Base-by-base conservation (phyloP, 768 basidiomycete genomes). In the Suillus variegatus region DNA sequence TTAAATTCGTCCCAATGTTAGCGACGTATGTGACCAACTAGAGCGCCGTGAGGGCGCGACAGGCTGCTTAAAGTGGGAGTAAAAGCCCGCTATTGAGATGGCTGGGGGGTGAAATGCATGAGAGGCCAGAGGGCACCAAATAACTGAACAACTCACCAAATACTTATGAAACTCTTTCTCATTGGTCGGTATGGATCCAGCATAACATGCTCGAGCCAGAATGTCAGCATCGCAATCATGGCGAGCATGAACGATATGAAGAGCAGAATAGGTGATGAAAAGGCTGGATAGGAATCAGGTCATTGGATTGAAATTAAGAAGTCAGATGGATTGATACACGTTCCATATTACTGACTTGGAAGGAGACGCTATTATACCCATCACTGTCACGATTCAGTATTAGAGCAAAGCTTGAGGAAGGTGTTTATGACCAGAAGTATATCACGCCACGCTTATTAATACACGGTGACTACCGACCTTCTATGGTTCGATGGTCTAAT, bases 401-500 rank as follows among this genome's bases (percentile, higher is more conserved):
- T n/a, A n/a, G 28, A 28, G 28, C 28, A 32, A 32, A 32, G 28
- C 4, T 32, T 32, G 28, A 32, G 28, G 32, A 32, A 32, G 0
- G 32, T 32, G 32, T 5, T 5, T 32, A 1, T 5, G 32, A 32
- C 32, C 0, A 32, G 32, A 32, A 32, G 32, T 32, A 32, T 6
- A 32, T 32, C 0, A 32, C 0, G 32, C 32, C 32, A 32, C 32
- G 32, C 32, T 32, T 32, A 32, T 32, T 32, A 32, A 32, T 32
- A 32, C 32, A 32, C 32, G 6, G 32, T 32, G 32, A 32, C 32
- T 6, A 32, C 0, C 6, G 6, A 1, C 32, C 32, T 32, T 32
- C 0, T 32, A 32, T 38, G 63, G 75, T 75, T 76, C 75, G 72
- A 75, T 75, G 75, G 75, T 75, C 75, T 75, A 75, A 75, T 75